Evolutionary conservation across 768 basidiomycete species (phyloP).

Genomic region (Boletus pseudopeckii): DNA sequence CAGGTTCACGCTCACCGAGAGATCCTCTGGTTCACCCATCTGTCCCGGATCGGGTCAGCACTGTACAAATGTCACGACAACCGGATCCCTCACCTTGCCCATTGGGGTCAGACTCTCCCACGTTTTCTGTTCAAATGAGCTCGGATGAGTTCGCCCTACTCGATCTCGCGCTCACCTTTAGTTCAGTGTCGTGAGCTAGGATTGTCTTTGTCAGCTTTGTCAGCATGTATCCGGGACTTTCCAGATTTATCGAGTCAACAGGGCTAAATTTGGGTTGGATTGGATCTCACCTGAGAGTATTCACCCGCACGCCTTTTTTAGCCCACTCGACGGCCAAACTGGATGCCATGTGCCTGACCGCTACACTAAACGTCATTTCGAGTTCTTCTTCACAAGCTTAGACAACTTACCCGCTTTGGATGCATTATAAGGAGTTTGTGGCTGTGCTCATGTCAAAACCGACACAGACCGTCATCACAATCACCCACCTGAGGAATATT

Average conservation of each 20-base stretch:
- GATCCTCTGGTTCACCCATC: slow-evolving; percentile 93
- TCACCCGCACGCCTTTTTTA: slow-evolving; percentile 81
- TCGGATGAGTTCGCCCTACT: background rate
- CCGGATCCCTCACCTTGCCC: slow-evolving; percentile 60
- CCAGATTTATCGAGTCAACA: slow-evolving; percentile 1
- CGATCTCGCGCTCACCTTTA: slow-evolving; percentile 52
- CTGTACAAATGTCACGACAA: too few species aligned
- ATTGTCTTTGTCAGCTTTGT: slow-evolving; percentile 87
- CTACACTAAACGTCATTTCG: slow-evolving; percentile 33
- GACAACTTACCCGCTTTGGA: slow-evolving; percentile 75
- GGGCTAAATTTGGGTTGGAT: background rate
- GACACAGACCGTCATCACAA: background rate
- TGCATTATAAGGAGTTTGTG: slow-evolving; percentile 94
- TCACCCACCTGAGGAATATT: slow-evolving; percentile 77
- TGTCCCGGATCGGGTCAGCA: slow-evolving; percentile 33
- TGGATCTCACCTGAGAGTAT: slow-evolving; percentile 58
- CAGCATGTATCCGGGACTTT: slow-evolving; percentile 90
- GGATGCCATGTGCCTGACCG: slow-evolving; percentile 91
- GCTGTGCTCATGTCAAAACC: slow-evolving; percentile 36
- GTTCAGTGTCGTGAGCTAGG: slow-evolving; percentile 66
- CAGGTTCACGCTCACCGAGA: slow-evolving; percentile 52
- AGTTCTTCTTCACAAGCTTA: background rate
- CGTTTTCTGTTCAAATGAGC: slow-evolving; percentile 48
- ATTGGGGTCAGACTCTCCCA: slow-evolving; percentile 86
- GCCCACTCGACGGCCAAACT: slow-evolving; percentile 97